Evolutionary conservation across 768 basidiomycete genomes (phyloP).

Genomic region (Psilocybe azurescens): DNA sequence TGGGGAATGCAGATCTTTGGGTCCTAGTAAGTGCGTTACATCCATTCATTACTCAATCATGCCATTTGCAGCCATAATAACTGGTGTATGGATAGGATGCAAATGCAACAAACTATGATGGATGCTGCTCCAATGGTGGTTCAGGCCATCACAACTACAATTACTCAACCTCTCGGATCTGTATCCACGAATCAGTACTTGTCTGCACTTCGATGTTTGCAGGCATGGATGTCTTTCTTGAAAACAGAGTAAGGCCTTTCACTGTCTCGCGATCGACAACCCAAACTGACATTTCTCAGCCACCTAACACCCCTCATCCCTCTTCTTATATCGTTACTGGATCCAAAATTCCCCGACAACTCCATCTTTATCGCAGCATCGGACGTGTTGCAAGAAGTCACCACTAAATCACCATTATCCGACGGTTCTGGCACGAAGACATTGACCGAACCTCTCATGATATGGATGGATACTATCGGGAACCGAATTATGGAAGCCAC

Average conservation of each 20-base stretch:
- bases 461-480: slow-evolving; percentile 72
- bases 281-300: slow-evolving; percentile 37
- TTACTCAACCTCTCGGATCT: slow-evolving; percentile 43
- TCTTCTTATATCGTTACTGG: slow-evolving; percentile 67
- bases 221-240: slow-evolving; percentile 81
- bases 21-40: slow-evolving; percentile 67
- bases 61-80: slow-evolving; percentile 1
- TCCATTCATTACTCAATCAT: neutral
- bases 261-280: neutral
- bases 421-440: slow-evolving; percentile 72
- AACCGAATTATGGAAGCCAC: slow-evolving; percentile 45
- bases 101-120: slow-evolving; percentile 67
- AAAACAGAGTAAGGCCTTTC: slow-evolving; percentile 61
- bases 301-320: slow-evolving; percentile 74
- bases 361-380: slow-evolving; percentile 66
- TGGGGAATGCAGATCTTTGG: slow-evolving; percentile 77
- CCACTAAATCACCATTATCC: slow-evolving; percentile 74
- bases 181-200: slow-evolving; percentile 54
- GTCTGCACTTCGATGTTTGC: slow-evolving; percentile 79
- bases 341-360: slow-evolving; percentile 55
- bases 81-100: slow-evolving; percentile 46
- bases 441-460: slow-evolving; percentile 85
- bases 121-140: slow-evolving; percentile 76
- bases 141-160: slow-evolving; percentile 65
- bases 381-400: slow-evolving; percentile 78